Evolutionary conservation across 2,329 filamentous ascomycete species (phyloP).

Genomic region (Metarhizium guizhouense): DNA sequence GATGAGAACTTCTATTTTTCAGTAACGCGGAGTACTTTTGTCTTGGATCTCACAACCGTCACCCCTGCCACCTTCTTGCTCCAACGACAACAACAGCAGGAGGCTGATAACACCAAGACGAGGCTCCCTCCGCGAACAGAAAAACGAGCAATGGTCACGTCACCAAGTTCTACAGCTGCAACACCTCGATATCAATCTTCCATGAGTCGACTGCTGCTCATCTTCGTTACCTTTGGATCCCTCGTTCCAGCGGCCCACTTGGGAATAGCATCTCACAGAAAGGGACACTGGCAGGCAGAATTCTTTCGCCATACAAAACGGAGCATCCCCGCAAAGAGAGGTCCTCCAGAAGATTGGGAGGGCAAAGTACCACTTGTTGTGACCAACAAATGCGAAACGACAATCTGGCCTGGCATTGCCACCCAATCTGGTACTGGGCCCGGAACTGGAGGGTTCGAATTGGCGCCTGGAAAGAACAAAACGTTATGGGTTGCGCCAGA

Average conservation of each 20-base stretch:
- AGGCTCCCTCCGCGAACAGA: not conserved
- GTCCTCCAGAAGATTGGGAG: slow-evolving; percentile 22
- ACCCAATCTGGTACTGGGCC: slow-evolving; percentile 66
- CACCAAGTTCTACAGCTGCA: not conserved
- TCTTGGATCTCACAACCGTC: not conserved
- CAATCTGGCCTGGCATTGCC: slow-evolving; percentile 67
- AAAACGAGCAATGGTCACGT: slow-evolving; percentile 1
- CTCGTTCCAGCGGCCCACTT: slow-evolving; percentile 11
- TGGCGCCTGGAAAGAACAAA: slow-evolving; percentile 47
- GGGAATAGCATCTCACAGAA: slow-evolving; percentile 7
- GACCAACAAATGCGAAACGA: slow-evolving; percentile 62
- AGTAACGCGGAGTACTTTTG: not conserved
- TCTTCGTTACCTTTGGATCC: slow-evolving; percentile 13
- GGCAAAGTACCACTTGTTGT: slow-evolving; percentile 52
- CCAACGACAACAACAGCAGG: not conserved
- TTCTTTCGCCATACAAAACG: slow-evolving; percentile 18
- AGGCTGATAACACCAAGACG: not conserved
- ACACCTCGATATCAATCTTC: slow-evolving; percentile 5
- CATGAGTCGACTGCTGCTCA: slow-evolving; percentile 13
- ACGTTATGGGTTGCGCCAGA: slow-evolving; percentile 58
- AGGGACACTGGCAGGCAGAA: slow-evolving; percentile 17
- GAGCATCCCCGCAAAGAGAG: slow-evolving; percentile 16
- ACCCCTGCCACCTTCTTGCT: not conserved
- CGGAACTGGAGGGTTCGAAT: slow-evolving; percentile 57
- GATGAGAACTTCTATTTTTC: not conserved